Evolutionary conservation across 2,329 filamentous ascomycete genomes (phyloP).

Genomic region (Fusarium papillatum): DNA sequence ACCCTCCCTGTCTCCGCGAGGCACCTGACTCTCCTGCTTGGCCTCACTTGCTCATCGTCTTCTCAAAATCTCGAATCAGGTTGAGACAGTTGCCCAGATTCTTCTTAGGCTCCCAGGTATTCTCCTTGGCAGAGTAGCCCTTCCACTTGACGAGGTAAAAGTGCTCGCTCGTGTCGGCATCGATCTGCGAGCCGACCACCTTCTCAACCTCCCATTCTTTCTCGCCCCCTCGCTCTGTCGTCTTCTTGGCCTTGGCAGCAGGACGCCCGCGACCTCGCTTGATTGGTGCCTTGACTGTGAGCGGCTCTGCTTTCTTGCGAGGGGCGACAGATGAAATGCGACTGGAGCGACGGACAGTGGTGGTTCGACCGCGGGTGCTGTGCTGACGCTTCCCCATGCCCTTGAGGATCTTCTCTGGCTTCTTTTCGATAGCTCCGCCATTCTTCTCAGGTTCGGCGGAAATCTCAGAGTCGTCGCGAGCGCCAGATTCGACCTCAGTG

Average conservation of each 20-base stretch:
- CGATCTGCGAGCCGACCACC: conserved; percentile 57
- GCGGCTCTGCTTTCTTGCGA: not conserved
- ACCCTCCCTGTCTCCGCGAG: not conserved
- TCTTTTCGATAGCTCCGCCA: not conserved
- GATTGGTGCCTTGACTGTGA: not conserved
- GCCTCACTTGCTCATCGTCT: conserved; percentile 7
- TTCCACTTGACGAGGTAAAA: conserved; percentile 68
- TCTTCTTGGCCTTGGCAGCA: conserved; percentile 20
- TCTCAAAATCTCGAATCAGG: conserved; percentile 54
- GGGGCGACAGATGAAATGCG: conserved; percentile 14
- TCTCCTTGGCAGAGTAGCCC: conserved; percentile 57
- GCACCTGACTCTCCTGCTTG: not conserved
- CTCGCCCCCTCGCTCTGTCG: conserved; percentile 19
- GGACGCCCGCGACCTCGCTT: conserved; percentile 24
- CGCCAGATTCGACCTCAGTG: not conserved
- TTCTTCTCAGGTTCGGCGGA: not conserved
- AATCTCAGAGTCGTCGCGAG: not conserved
- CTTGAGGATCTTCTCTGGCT: conserved; percentile 14
- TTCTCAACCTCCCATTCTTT: conserved; percentile 62
- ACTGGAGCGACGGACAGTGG: conserved; percentile 25
- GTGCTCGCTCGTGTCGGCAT: conserved; percentile 52
- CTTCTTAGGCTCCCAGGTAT: conserved; percentile 67
- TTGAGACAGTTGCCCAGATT: conserved; percentile 57
- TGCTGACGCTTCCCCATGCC: conserved; percentile 28
- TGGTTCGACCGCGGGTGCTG: not conserved